phyloP scores from a whole-genome alignment of 2,329 filamentous ascomycete genomes.

The Lizonia empirigonia region DNA sequence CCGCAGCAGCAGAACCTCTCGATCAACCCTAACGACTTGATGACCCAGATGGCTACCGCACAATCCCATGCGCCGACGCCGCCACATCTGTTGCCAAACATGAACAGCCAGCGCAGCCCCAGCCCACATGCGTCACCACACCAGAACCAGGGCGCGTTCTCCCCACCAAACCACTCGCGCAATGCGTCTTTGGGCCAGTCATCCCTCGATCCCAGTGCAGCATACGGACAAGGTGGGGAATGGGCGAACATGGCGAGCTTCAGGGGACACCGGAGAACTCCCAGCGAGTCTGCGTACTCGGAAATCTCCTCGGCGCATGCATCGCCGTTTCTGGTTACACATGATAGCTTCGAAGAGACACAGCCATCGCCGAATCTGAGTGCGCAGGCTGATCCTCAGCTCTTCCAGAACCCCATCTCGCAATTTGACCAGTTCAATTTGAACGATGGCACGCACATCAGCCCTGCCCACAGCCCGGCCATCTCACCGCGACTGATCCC shows the following conservation, averaged over 20 bases:
- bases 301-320: constrained; percentile 85
- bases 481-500: constrained; percentile 69
- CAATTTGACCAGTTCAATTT: constrained; percentile 81
- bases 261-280: constrained; percentile 79
- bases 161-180: constrained; percentile 62
- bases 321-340: constrained; percentile 79
- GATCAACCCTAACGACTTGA: constrained; percentile 54
- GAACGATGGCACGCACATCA: constrained; percentile 55
- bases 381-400: constrained; percentile 69
- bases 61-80: constrained; percentile 59
- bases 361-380: constrained; percentile 81
- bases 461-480: constrained; percentile 74
- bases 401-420: constrained; percentile 75
- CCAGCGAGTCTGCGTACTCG: constrained; percentile 79
- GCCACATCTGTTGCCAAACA: constrained; percentile 62
- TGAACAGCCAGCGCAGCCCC: constrained; percentile 58
- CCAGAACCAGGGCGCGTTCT: constrained; percentile 58
- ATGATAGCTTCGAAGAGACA: constrained; percentile 79
- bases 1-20: constrained; percentile 49
- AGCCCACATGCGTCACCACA: constrained; percentile 60
- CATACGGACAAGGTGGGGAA: constrained; percentile 62
- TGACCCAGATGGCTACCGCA: constrained; percentile 60
- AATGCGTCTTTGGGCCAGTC: constrained; percentile 47
- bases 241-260: constrained; percentile 69
- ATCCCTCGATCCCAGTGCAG: constrained; percentile 66